Evolutionary conservation across 2,329 filamentous ascomycete genomes (phyloP).

Genomic region (Podosphaera xanthii): DNA sequence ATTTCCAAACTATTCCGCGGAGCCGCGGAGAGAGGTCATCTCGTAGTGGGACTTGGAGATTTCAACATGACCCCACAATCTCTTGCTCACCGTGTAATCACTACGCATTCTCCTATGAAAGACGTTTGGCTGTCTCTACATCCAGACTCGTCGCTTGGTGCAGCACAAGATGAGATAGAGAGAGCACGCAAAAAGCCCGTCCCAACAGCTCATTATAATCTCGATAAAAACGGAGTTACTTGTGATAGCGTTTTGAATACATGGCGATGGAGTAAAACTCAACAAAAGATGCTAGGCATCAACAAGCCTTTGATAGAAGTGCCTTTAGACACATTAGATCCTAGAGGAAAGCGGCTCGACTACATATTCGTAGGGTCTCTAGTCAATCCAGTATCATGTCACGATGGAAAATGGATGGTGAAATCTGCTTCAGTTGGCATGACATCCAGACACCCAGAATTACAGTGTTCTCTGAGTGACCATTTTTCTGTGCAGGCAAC

Average conservation of each 20-base stretch:
- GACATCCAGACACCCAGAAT: constrained; percentile 54
- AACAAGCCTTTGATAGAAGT: constrained; percentile 38
- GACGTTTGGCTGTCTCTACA: constrained; percentile 74
- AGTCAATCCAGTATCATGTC: constrained; percentile 12
- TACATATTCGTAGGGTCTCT: constrained; percentile 68
- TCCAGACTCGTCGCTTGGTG: constrained; percentile 62
- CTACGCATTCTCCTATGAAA: constrained; percentile 49
- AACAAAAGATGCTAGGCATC: constrained; percentile 43
- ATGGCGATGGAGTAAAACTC: constrained; percentile 64
- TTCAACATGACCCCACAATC: constrained; percentile 92
- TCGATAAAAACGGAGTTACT: constrained; percentile 62
- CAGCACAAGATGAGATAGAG: constrained; percentile 44
- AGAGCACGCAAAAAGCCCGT: constrained; percentile 39
- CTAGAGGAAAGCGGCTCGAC: constrained; percentile 66
- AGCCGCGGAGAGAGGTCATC: constrained; percentile 56
- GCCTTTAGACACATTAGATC: constrained; percentile 43
- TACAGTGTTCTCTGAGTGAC: constrained; percentile 75
- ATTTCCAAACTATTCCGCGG: constrained; percentile 71
- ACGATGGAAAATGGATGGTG: constrained; percentile 38
- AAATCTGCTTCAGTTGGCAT: constrained; percentile 52
- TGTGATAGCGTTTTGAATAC: constrained; percentile 76
- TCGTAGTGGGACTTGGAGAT: constrained; percentile 73
- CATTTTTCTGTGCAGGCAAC: constrained; percentile 83
- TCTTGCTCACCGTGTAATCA: constrained; percentile 63
- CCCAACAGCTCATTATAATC: constrained; percentile 57